Percentiles rank a stretch among this genome's conserved stretches.
Evolutionary conservation across 305 asterid genomes (phyloP).

Genomic region (Solanum hybrid): DNA sequence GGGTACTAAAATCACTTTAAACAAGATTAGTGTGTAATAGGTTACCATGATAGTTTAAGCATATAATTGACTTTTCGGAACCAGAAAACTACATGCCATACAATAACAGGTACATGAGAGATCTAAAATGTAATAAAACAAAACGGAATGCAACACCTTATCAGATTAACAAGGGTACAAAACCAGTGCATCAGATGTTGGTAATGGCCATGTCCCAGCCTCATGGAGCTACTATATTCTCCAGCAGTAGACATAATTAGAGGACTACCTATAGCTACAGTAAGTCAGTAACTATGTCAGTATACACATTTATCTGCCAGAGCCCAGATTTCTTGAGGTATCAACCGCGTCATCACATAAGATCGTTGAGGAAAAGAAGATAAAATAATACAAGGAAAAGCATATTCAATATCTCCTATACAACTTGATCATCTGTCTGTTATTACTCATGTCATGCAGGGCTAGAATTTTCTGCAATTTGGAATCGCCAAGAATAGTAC

Average conservation of each 20-base stretch:
- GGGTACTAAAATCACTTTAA: background rate
- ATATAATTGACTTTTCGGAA: background rate
- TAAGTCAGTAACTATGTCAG: background rate
- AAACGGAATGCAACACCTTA: background rate
- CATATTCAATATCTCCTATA: background rate
- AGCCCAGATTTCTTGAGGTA: background rate
- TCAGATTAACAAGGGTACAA: background rate
- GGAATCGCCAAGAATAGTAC: conserved; percentile 34
- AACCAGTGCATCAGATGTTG: background rate
- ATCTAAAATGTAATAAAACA: background rate
- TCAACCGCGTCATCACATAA: background rate
- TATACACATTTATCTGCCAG: background rate
- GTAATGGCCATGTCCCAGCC: background rate
- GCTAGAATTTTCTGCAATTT: conserved; percentile 20
- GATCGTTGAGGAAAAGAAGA: background rate
- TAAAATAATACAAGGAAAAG: background rate
- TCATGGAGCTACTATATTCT: background rate
- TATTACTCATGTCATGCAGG: conserved; percentile 29
- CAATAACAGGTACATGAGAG: background rate
- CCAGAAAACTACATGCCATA: background rate
- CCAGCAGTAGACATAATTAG: background rate
- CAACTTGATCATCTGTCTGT: background rate
- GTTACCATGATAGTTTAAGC: background rate
- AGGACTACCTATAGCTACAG: background rate
- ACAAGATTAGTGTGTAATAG: background rate